A percentile compares a stretch with the other conserved stretches of the same genome.
These are phyloP conservation scores for Fusarium napiforme DNA, from an alignment of 2,329 filamentous ascomycete species.

Conservation along the genomic window DNA sequence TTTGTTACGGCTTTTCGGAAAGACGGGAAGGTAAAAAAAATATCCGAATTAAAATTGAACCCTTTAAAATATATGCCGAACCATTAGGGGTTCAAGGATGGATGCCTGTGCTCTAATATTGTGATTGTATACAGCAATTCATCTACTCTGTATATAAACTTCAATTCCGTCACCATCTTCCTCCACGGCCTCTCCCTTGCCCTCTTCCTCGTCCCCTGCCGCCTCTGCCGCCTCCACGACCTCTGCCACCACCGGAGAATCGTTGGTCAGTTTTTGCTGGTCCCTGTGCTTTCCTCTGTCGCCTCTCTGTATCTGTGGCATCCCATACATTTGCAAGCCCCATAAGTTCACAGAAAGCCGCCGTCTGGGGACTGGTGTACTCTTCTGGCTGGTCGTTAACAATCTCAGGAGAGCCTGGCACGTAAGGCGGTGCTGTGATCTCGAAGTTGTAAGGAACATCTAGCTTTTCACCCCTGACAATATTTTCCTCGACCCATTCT, in stretches of 20 bases:
- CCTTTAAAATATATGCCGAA: background rate
- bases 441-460: slow-evolving; percentile 82
- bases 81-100: background rate
- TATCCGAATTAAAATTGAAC: background rate
- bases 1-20: background rate
- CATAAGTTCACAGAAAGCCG: slow-evolving; percentile 81
- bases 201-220: slow-evolving; percentile 47
- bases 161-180: slow-evolving; percentile 31
- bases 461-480: slow-evolving; percentile 72
- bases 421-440: slow-evolving; percentile 78
- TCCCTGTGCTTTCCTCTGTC: slow-evolving; percentile 66
- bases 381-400: slow-evolving; percentile 76
- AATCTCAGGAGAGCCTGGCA: slow-evolving; percentile 65
- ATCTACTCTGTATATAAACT: background rate
- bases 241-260: slow-evolving; percentile 51
- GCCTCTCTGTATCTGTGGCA: slow-evolving; percentile 76
- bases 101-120: background rate
- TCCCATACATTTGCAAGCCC: slow-evolving; percentile 81
- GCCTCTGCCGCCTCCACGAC: slow-evolving; percentile 49
- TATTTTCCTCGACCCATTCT: slow-evolving; percentile 82
- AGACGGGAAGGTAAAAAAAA: too few relatives aligned
- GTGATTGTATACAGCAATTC: background rate
- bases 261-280: slow-evolving; percentile 59
- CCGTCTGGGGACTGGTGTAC: slow-evolving; percentile 88
- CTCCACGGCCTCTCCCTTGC: slow-evolving; percentile 38